A percentile compares a stretch with the other conserved stretches of the same genome.
Conservation (phyloP, 2,329 filamentous ascomycete species). For the Moelleriella libera region DNA sequence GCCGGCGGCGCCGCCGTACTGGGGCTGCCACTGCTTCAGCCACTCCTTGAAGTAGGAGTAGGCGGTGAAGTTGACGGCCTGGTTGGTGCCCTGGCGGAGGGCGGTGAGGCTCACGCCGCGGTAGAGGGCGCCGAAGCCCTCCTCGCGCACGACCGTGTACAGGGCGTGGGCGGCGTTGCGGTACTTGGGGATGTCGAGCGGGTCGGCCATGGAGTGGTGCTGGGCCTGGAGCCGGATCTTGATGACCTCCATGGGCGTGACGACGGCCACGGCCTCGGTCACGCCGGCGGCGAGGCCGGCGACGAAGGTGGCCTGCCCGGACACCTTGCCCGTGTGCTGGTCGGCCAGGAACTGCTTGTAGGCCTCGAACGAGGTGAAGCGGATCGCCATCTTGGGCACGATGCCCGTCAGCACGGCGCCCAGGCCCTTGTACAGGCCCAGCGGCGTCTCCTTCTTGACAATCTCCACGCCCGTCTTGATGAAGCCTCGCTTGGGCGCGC, state of each 20-base stretch:
- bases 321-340: constrained; percentile 50
- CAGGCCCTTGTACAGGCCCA: constrained; percentile 95
- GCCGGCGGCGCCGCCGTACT: constrained; percentile 42
- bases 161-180: constrained; percentile 73
- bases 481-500: constrained; percentile 79
- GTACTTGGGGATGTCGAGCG: constrained; percentile 92
- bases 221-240: constrained; percentile 98
- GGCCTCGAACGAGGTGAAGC: constrained; percentile 91
- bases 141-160: constrained; percentile 85
- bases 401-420: constrained; percentile 93
- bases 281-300: constrained; percentile 86
- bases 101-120: constrained; percentile 89
- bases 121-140: constrained; percentile 78
- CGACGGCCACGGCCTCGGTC: constrained; percentile 90
- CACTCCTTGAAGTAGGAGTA: constrained; percentile 85
- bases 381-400: constrained; percentile 97
- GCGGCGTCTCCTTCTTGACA: constrained; percentile 73
- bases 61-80: constrained; percentile 97
- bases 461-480: constrained; percentile 76
- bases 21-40: constrained; percentile 59
- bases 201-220: constrained; percentile 95
- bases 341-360: constrained; percentile 79
- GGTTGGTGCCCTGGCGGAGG: constrained; percentile 87
- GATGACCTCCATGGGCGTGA: constrained; percentile 97
- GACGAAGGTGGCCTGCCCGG: constrained; percentile 52